These are phyloP conservation scores for Zygnema cylindricum DNA, from an alignment of 139 green algal species.

Conservation along the genomic window DNA sequence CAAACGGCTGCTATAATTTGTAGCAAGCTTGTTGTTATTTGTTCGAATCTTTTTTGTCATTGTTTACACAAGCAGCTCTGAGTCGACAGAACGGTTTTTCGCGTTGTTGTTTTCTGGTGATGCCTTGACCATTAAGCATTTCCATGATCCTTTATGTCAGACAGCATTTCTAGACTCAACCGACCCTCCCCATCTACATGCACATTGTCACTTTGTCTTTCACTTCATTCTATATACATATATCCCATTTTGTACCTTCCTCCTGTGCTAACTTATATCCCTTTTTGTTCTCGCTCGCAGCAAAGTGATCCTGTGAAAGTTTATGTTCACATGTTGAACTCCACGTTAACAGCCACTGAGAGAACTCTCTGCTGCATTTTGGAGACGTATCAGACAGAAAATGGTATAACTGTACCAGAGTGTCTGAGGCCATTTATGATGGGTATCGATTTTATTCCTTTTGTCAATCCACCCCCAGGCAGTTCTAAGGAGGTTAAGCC, in stretches of 20 bases:
- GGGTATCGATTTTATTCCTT: slow-evolving; percentile 94
- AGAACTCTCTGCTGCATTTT: slow-evolving; percentile 97
- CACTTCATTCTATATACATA: neutral
- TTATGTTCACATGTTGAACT: slow-evolving; percentile 98
- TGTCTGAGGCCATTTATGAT: slow-evolving; percentile 89
- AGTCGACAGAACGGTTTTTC: too few species aligned
- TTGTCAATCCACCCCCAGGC: slow-evolving; percentile 63
- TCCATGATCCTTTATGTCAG: too few species aligned
- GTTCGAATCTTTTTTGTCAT: too few species aligned
- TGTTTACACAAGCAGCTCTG: too few species aligned
- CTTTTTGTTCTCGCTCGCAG: slow-evolving; percentile 14
- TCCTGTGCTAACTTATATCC: slow-evolving; percentile 42
- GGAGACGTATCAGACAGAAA: slow-evolving; percentile 91
- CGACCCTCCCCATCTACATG: too few species aligned
- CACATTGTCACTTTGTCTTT: neutral
- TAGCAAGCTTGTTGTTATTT: too few species aligned
- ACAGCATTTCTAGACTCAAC: too few species aligned
- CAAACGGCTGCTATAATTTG: too few species aligned
- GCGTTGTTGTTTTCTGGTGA: too few species aligned
- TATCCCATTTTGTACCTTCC: neutral
- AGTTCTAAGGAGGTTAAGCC: neutral
- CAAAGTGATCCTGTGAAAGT: slow-evolving; percentile 74
- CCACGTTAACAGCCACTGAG: slow-evolving; percentile 94
- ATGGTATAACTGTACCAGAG: slow-evolving; percentile 77
- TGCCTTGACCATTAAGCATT: too few species aligned